phyloP scores from a whole-genome alignment of 1,139 yeast genomes.

The Blastobotrys malaysiensis region DNA sequence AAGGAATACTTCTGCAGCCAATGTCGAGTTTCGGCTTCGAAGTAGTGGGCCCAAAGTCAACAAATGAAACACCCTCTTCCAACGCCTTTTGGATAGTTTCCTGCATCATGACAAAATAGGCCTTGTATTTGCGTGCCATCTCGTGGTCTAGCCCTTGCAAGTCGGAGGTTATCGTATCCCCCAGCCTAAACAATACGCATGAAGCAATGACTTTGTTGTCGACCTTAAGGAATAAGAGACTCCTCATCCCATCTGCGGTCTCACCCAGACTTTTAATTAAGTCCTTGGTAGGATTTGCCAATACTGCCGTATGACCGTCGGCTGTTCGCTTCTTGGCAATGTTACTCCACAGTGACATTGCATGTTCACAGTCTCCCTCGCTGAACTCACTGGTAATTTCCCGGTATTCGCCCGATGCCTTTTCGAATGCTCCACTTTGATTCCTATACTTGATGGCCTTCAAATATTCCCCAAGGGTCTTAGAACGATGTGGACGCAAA shows the following conservation, averaged over 20 bases:
- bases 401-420: slow-evolving; percentile 37
- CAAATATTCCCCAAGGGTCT: slow-evolving; percentile 35
- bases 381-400: slow-evolving; percentile 30
- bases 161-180: slow-evolving; percentile 44
- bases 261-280: slow-evolving; percentile 35
- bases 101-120: slow-evolving; percentile 48
- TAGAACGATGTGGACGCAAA: slow-evolving; percentile 36
- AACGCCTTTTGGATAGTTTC: slow-evolving; percentile 41
- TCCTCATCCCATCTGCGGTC: slow-evolving; percentile 29
- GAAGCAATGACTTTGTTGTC: slow-evolving; percentile 38
- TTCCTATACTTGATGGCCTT: slow-evolving; percentile 41
- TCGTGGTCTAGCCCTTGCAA: slow-evolving; percentile 43
- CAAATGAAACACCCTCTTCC: slow-evolving; percentile 38
- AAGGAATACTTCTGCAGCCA: slow-evolving; percentile 38
- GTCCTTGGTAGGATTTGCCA: slow-evolving; percentile 35
- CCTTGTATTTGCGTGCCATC: slow-evolving; percentile 38
- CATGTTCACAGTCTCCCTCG: slow-evolving; percentile 31
- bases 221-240: slow-evolving; percentile 39
- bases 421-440: slow-evolving; percentile 35
- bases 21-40: slow-evolving; percentile 41
- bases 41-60: slow-evolving; percentile 41
- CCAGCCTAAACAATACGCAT: slow-evolving; percentile 41
- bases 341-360: slow-evolving; percentile 37
- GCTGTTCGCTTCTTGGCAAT: slow-evolving; percentile 37
- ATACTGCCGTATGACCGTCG: slow-evolving; percentile 39